Percentiles rank a stretch among this genome's conserved stretches.
These are phyloP conservation scores for Mortierella alpina DNA, from an alignment of 192 early-diverging fungal genomes.

Conservation along the genomic window DNA sequence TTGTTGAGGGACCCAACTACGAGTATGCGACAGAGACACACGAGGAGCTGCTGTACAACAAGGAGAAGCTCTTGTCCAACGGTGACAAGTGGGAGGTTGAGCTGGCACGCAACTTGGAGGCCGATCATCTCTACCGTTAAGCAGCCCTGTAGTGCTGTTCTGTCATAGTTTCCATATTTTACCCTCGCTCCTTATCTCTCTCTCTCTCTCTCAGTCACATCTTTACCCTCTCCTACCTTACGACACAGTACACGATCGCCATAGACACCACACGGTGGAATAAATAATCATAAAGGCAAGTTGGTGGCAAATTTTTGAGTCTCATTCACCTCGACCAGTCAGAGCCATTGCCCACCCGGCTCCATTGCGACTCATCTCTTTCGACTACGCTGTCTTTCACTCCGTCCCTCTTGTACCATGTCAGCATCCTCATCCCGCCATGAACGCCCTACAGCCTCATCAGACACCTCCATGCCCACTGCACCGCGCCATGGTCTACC, in stretches of 20 bases:
- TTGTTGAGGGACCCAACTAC: conserved; percentile 97
- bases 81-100: conserved; percentile 99
- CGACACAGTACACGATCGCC: conserved; percentile 7
- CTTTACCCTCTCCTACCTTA: background rate
- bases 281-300: too few relatives aligned
- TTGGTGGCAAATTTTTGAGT: too few relatives aligned
- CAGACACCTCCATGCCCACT: background rate
- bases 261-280: background rate
- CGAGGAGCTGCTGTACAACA: conserved; percentile 98
- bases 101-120: conserved; percentile 80
- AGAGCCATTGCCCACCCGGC: too few relatives aligned
- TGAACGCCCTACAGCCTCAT: background rate
- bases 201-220: background rate
- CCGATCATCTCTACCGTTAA: conserved; percentile 73
- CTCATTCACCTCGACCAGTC: too few relatives aligned
- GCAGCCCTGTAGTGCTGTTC: background rate
- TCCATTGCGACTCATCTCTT: too few relatives aligned
- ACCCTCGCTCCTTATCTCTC: background rate
- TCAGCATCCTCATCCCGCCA: background rate
- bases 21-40: conserved; percentile 97
- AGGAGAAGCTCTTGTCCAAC: conserved; percentile 95
- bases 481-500: background rate
- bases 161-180: background rate
- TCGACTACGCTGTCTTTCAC: too few relatives aligned
- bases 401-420: too few relatives aligned